Percentiles rank a stretch among this genome's conserved stretches.
phyloP scores from a whole-genome alignment of 805 yeast species.

The Yamadazyma insecticola region DNA sequence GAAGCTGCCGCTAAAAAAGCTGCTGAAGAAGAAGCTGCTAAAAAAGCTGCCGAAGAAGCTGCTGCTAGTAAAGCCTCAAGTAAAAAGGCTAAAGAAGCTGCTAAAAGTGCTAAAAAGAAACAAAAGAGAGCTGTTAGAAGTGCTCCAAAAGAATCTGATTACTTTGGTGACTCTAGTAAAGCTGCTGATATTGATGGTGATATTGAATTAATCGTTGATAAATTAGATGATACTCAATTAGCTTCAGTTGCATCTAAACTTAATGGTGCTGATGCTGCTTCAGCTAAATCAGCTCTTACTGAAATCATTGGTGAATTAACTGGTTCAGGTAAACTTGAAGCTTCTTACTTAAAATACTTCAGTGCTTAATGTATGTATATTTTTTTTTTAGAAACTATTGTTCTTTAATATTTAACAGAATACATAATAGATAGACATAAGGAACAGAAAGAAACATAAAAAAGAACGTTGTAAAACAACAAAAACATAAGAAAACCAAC shows the following conservation, averaged over 20 bases:
- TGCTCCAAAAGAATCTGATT: constrained; percentile 75
- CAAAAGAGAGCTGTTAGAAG: constrained; percentile 83
- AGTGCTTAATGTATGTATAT: no score
- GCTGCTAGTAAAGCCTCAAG: constrained; percentile 56
- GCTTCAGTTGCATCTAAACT: constrained; percentile 69
- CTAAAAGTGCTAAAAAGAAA: constrained; percentile 98
- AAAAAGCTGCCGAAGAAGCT: constrained; percentile 70
- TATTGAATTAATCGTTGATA: constrained; percentile 70
- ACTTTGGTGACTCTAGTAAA: constrained; percentile 75
- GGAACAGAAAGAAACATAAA: no score
- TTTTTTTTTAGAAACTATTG: no score
- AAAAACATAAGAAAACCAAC: no score
- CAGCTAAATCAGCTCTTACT: constrained; percentile 55
- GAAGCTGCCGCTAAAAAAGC: constrained; percentile 81
- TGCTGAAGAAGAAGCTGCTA: constrained; percentile 78
- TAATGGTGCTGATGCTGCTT: constrained; percentile 49
- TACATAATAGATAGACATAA: no score
- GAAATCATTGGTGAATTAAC: constrained; percentile 52
- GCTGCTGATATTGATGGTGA: constrained; percentile 73
- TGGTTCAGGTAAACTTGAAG: constrained; percentile 52
- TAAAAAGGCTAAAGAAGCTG: constrained; percentile 87
- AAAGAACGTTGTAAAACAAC: no score
- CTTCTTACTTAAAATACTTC: constrained; percentile 52
- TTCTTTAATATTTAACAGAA: no score
- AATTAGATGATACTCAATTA: constrained; percentile 75